Conservation (phyloP, 768 basidiomycete species). For the Collybiopsis luxurians region DNA sequence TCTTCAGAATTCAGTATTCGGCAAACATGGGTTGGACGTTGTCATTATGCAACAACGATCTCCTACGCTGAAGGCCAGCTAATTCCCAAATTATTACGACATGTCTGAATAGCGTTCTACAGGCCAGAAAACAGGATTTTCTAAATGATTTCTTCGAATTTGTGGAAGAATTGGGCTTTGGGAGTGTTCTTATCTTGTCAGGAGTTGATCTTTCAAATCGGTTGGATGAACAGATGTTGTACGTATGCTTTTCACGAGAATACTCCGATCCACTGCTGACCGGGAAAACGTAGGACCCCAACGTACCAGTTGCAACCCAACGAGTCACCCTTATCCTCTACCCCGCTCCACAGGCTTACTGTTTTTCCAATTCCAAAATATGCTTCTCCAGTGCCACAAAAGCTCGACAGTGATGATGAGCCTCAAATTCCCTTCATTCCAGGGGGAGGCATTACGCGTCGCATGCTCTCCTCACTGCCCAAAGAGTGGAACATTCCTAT, state of each 20-base stretch:
- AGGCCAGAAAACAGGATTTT: constrained; percentile 72
- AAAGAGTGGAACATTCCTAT: constrained; percentile 49
- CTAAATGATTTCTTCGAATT: constrained; percentile 56
- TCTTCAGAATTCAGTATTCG: constrained; percentile 54
- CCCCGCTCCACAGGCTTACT: constrained; percentile 40
- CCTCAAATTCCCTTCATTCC: constrained; percentile 67
- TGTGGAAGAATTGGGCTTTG: constrained; percentile 45
- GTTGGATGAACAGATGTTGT: constrained; percentile 79
- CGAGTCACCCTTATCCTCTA: constrained; percentile 41
- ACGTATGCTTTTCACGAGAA: constrained; percentile 19
- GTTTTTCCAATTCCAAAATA: constrained; percentile 53
- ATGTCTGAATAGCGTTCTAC: not conserved
- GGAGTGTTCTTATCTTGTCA: constrained; percentile 60
- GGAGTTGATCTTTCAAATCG: constrained; percentile 76
- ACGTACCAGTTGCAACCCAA: constrained; percentile 55
- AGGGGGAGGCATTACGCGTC: constrained; percentile 70
- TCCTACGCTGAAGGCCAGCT: constrained; percentile 76
- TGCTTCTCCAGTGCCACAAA: constrained; percentile 43
- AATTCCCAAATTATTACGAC: not conserved
- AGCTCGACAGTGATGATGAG: constrained; percentile 23
- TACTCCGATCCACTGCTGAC: not conserved
- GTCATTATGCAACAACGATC: constrained; percentile 77
- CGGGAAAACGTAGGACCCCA: constrained; percentile 47
- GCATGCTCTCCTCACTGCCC: constrained; percentile 60
- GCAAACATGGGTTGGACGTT: constrained; percentile 44